Evolutionary conservation across 768 basidiomycete genomes (phyloP).

Genomic region (Psilocybe cubensis): DNA sequence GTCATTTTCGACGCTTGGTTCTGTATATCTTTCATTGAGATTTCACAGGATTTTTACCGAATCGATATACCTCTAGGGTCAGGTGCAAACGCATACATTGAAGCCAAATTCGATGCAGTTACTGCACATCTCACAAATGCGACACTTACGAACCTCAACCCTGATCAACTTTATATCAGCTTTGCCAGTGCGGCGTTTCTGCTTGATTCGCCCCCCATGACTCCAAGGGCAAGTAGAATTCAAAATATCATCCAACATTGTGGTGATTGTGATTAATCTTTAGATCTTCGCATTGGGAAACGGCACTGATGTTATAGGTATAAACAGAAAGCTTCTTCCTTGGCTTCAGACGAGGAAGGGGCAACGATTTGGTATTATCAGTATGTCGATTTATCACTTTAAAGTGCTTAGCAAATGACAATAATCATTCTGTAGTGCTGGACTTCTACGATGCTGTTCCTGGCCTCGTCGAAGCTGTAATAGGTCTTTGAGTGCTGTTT

Average conservation of each 20-base stretch:
- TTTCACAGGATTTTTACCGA: constrained; percentile 44
- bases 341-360: constrained; percentile 46
- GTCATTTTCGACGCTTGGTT: neutral
- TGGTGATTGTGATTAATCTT: neutral
- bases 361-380: constrained; percentile 48
- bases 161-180: constrained; percentile 49
- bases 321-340: constrained; percentile 47
- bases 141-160: constrained; percentile 31
- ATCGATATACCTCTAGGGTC: constrained; percentile 35
- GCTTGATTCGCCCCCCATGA: constrained; percentile 34
- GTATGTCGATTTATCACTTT: constrained; percentile 31
- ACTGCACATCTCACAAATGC: constrained; percentile 46
- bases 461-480: constrained; percentile 48
- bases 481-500: constrained; percentile 30
- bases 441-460: constrained; percentile 52
- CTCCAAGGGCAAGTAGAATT: constrained; percentile 32
- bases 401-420: neutral
- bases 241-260: neutral
- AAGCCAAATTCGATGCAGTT: constrained; percentile 45
- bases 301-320: constrained; percentile 28
- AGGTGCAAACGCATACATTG: constrained; percentile 40
- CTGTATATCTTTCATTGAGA: neutral
- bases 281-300: constrained; percentile 50
- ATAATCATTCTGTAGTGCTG: constrained; percentile 35
- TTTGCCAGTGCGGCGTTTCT: constrained; percentile 50